Evolutionary conservation across 495 filamentous ascomycete genomes (phyloP), one percentile per base, ranked within the genome.

Genomic region (Neurospora tetraspora): DNA sequence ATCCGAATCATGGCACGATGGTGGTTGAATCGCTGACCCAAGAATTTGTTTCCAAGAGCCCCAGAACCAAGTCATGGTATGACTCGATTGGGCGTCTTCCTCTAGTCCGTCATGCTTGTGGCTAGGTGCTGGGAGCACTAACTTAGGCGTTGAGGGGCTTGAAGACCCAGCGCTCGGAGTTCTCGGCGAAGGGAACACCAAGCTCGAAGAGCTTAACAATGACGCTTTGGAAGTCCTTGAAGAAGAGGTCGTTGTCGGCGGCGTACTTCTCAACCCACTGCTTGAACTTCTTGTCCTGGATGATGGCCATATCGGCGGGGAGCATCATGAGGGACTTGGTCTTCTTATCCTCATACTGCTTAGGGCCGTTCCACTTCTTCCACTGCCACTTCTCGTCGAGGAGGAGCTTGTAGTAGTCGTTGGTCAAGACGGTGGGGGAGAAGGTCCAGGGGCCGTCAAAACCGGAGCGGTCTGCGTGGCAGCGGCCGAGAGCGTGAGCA

Each of bases 271-370:
- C 89, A 61, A 96, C 94, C 79, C 92, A 91, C 79, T 88, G 83
- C 85, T 87, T 89, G 89, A 98, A 97, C 69, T 83, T 85, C 87
- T 95, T 93, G 84, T 99, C 96, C 84, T 94, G 90, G 81, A 96
- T 81, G 69, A 99, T 83, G 40, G 89, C 93, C 83, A 96, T 89
- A 79, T 99, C 96, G 72, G 93, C 90, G 72, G 96, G 96, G 78
- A 99, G 85, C 96, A 99, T 99, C 96, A 99, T 99, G 76, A 99
- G 84, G 68, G 87, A 87, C 87, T 94, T 92, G 76, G 90, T 94
- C 78, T 83, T 86, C 82, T 91, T 90, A 84, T 99, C 96, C 82
- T 94, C 88, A 81, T 88, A 94, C 87, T 97, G 88, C 78, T 86
- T 86, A 42, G 94, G 94, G 23, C 96, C 96, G 79, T 95, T 89